A percentile compares a stretch with the other conserved stretches of the same genome.
Evolutionary conservation across 2,329 filamentous ascomycete species (phyloP).

Genomic region (Pezicula carpinea): DNA sequence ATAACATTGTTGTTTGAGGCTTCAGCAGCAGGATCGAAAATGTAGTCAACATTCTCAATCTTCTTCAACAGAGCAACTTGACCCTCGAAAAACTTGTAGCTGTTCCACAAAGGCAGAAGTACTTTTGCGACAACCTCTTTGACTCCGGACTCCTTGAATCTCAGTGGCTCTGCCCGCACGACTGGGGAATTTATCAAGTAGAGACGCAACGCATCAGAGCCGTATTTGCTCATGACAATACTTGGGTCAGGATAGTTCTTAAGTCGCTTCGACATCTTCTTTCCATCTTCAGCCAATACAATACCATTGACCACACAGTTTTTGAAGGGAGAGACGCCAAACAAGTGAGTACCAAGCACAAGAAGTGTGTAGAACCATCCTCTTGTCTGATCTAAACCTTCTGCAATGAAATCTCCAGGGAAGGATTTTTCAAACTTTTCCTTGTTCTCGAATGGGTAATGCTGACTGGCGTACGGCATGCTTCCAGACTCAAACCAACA

Average conservation of each 20-base stretch:
- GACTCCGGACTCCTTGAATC: slow-evolving; percentile 88
- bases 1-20: slow-evolving; percentile 83
- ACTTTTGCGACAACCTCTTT: slow-evolving; percentile 95
- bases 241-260: slow-evolving; percentile 93
- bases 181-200: slow-evolving; percentile 97
- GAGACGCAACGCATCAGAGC: slow-evolving; percentile 86
- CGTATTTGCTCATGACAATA: slow-evolving; percentile 80
- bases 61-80: slow-evolving; percentile 86
- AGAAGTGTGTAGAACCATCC: slow-evolving; percentile 96
- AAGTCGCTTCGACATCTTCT: slow-evolving; percentile 97
- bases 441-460: slow-evolving; percentile 89
- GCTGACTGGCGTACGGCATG: slow-evolving; percentile 88
- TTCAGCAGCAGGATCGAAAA: slow-evolving; percentile 73
- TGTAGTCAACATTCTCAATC: slow-evolving; percentile 69
- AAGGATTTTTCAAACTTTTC: slow-evolving; percentile 77
- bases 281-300: slow-evolving; percentile 88
- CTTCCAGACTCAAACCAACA: slow-evolving; percentile 97
- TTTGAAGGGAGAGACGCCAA: slow-evolving; percentile 80
- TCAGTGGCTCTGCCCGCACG: slow-evolving; percentile 81
- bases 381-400: slow-evolving; percentile 87
- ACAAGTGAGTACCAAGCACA: slow-evolving; percentile 83
- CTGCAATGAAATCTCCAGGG: slow-evolving; percentile 91
- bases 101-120: slow-evolving; percentile 89
- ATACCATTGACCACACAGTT: slow-evolving; percentile 97
- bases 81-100: slow-evolving; percentile 92